Evolutionary conservation across 371 early-diverging fungal genomes (phyloP), one percentile per base, ranked within the genome.

Genomic region (Actinomucor elegans): DNA sequence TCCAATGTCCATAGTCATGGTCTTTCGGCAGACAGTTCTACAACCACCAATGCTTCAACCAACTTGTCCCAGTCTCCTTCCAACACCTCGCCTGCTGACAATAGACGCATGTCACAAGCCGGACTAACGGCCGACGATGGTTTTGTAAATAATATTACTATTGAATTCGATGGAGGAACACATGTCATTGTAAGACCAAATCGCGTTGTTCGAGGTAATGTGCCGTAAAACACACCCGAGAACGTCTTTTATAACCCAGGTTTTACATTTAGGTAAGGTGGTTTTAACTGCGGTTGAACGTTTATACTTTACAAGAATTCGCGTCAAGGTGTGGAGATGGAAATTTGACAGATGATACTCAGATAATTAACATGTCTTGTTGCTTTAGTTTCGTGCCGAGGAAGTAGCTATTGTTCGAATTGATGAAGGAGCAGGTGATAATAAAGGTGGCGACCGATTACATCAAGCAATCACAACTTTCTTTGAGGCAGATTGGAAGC

Each of bases 171-270:
- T 52, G 71, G 68, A 11, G 71, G 64, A 9, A 60, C 55, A 17
- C 71, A 74, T 50, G 61, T 70, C 41, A 70, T 74, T 51, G 57
- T 73, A 21, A 46, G 75, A 43, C 75, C 75, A 6, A 75, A 75
- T 48, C 50, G 72, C 27, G 59, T 66, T 14, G 59, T 75, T 14
- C 55, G 72, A 49, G 75, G 75, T 64, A 57, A 40, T 11, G 40
- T 40, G 40, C n/a, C n/a, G n/a, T n/a, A n/a, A n/a, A n/a, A n/a
- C n/a, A n/a, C n/a, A n/a, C n/a, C n/a, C n/a, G n/a, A n/a, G n/a
- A n/a, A n/a, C n/a, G n/a, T n/a, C n/a, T n/a, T n/a, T n/a, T n/a
- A n/a, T n/a, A n/a, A n/a, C n/a, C n/a, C n/a, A n/a, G n/a, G n/a
- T n/a, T n/a, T n/a, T n/a, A n/a, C n/a, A n/a, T n/a, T n/a, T n/a